Conservation (phyloP, 192 early-diverging fungal genomes). For the Jimgerdemannia lactiflua region DNA sequence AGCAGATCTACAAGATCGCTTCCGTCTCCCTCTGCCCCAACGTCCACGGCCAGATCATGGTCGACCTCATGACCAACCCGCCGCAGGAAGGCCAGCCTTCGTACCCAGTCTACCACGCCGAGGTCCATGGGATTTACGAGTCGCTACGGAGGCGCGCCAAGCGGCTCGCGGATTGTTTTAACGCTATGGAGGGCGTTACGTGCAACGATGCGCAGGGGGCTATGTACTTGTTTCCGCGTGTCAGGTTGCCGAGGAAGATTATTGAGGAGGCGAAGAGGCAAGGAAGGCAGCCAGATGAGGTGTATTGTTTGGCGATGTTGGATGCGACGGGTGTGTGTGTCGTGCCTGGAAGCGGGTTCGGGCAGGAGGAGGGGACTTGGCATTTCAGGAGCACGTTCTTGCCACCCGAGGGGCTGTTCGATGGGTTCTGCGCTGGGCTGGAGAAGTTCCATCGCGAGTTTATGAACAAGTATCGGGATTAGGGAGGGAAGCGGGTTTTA, state of each 20-base stretch:
- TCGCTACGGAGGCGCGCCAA: conserved; percentile 78
- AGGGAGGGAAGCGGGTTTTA: conserved; percentile 2
- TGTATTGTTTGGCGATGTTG: conserved; percentile 91
- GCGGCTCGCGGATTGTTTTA: conserved; percentile 75
- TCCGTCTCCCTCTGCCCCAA: conserved; percentile 94
- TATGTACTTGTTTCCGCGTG: conserved; percentile 95
- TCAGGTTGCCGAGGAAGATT: conserved; percentile 73
- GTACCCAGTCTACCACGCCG: conserved; percentile 68
- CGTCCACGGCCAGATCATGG: conserved; percentile 92
- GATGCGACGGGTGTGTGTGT: conserved; percentile 96
- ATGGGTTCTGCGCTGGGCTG: conserved; percentile 77
- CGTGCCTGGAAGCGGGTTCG: conserved; percentile 92
- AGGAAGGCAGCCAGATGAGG: conserved; percentile 78
- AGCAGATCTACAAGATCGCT: conserved; percentile 91
- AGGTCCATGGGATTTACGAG: conserved; percentile 72
- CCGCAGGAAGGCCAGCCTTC: conserved; percentile 79
- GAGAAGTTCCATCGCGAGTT: conserved; percentile 80
- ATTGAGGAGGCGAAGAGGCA: conserved; percentile 70
- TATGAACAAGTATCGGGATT: conserved; percentile 66
- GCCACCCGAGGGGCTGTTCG: conserved; percentile 92
- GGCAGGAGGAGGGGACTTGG: conserved; percentile 83
- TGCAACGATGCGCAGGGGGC: conserved; percentile 92
- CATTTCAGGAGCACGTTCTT: conserved; percentile 98
- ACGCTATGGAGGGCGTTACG: conserved; percentile 75
- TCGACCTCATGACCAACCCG: conserved; percentile 91